Conservation (phyloP, 176 grass and related monocot species). For the Cocos nucifera region DNA sequence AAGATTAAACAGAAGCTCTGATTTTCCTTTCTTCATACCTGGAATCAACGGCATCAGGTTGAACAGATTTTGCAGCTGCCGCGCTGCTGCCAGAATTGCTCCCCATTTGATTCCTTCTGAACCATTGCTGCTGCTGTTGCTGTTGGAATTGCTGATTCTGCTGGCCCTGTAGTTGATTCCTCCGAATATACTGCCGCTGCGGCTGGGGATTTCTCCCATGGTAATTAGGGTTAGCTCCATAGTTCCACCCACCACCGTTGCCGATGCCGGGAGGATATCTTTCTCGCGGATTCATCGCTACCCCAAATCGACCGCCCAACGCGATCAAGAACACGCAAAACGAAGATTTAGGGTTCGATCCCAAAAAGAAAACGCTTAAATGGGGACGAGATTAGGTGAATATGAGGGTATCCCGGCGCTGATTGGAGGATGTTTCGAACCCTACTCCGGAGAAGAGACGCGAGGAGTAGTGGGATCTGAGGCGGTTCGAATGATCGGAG, state of each 20-base stretch:
- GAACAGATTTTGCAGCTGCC: constrained; percentile 25
- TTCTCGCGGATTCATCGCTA: constrained; percentile 62
- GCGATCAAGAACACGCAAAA: no score
- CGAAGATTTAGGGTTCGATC: no score
- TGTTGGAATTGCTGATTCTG: constrained; percentile 27
- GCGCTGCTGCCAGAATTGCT: constrained; percentile 22
- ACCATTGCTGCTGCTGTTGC: constrained; percentile 67
- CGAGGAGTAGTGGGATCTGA: no score
- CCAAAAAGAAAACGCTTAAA: no score
- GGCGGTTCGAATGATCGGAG: no score
- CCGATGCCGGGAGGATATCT: constrained; percentile 66
- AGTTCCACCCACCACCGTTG: constrained; percentile 45
- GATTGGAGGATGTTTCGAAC: no score
- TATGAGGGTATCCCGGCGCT: no score
- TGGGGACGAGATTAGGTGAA: no score
- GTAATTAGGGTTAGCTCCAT: constrained; percentile 22
- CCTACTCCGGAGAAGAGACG: no score
- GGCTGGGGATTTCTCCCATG: constrained; percentile 26
- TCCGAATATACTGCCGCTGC: constrained; percentile 31
- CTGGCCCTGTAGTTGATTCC: constrained; percentile 20
- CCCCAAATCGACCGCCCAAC: no score
- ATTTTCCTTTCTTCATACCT: constrained; percentile 30
- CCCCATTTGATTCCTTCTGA: constrained; percentile 51
- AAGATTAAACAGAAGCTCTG: no score
- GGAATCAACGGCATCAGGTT: constrained; percentile 28